Base-by-base conservation (phyloP, 164 flowering plant genomes). In the Tetracentron sinense region DNA sequence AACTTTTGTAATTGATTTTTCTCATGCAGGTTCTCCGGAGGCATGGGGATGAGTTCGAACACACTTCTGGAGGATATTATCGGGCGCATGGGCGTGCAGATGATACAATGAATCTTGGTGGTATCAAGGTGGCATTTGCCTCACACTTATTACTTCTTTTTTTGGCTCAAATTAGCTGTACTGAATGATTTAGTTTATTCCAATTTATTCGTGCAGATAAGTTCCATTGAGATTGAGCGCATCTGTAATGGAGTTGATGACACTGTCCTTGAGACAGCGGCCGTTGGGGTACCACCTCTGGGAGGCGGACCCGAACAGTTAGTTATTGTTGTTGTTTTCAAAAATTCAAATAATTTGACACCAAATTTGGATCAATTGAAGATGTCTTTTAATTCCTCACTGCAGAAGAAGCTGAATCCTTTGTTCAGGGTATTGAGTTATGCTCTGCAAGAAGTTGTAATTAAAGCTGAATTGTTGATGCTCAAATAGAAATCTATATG, bases 61-160 rank as follows among this genome's bases (percentile, higher is more conserved):
- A 84, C 44, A 86, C 99, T 30, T 54, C 83, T 60, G 73, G 72
- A 54, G 96, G 99, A 42, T 94, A 82, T 68, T 94, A 94, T 71
- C 88, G 72, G 56, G 97, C 97, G 22, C 97, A 94, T 83, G 99
- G 99, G 50, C 93, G 97, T 65, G 85, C 99, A 46, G 99, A 94
- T 78, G 99, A 94, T 75, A 91, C 99, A n/a, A 94, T 94, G 99
- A 94, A 94, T 79, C 85, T 94, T 68, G 99, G 99, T 21, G 99
- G 99, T 25, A 88, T 94, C 46, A 94, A 94, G 97, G 99, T 89
- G 53, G 72, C 11, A 29, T 60, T 38, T 62, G 2, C 21, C 29
- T 1, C 16, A 38, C 20, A 15, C n/a, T 3, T 53, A 54, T 30
- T 19, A 42, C 4, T 15, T 21, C 48, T 26, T 54, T 10, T 54